These are phyloP conservation scores for Pythium pyrilobum DNA, from an alignment of 352 stramenopile genomes.

Conservation along the genomic window DNA sequence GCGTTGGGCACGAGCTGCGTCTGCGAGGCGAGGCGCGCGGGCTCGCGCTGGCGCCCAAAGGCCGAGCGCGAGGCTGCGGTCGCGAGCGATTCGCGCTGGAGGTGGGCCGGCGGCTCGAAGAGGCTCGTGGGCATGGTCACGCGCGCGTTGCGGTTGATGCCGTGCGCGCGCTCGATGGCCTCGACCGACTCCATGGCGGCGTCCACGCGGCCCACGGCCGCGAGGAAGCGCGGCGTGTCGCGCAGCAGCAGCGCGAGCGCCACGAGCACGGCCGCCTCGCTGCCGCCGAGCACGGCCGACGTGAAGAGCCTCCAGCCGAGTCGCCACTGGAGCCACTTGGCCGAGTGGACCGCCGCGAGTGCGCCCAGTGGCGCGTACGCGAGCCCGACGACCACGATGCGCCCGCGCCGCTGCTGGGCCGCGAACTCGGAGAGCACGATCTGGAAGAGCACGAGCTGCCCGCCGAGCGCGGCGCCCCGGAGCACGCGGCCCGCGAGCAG, in stretches of 20 bases:
- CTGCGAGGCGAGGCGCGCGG: not conserved
- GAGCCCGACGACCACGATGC: constrained; percentile 46
- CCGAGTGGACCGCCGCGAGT: constrained; percentile 33
- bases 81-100: constrained; percentile 13
- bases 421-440: constrained; percentile 56
- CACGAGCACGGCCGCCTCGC: constrained; percentile 20
- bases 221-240: constrained; percentile 71
- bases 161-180: constrained; percentile 53
- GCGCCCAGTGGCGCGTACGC: constrained; percentile 36
- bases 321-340: constrained; percentile 14
- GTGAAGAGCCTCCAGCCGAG: constrained; percentile 20
- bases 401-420: constrained; percentile 50
- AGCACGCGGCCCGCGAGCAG: constrained; percentile 35
- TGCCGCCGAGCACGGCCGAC: constrained; percentile 22
- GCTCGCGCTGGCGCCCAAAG: not conserved
- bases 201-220: constrained; percentile 47
- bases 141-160: constrained; percentile 43
- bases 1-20: not conserved
- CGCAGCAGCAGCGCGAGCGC: constrained; percentile 27
- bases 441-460: constrained; percentile 42
- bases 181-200: constrained; percentile 48
- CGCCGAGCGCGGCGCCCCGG: constrained; percentile 44
- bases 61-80: not conserved
- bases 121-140: constrained; percentile 55
- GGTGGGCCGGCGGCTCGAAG: constrained; percentile 35